phyloP scores from a whole-genome alignment of 305 asterid genomes.

The Fraxinus dipetala region DNA sequence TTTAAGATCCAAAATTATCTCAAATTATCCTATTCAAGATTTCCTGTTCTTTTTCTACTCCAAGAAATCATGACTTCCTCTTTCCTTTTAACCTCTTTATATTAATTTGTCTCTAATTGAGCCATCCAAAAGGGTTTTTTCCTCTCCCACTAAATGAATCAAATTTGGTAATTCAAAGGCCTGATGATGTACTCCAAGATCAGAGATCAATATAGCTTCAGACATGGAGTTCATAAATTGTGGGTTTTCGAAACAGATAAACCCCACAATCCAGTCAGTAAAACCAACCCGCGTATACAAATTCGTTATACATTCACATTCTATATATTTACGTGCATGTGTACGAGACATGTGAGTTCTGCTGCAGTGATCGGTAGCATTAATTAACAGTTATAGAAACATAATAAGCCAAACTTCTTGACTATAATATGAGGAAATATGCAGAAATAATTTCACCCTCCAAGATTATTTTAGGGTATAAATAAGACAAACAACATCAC shows the following conservation, averaged over 20 bases:
- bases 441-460: no score
- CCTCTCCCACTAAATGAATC: slow-evolving; percentile 17
- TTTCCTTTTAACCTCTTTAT: neutral
- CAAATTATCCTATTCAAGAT: neutral
- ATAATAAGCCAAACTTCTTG: no score
- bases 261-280: slow-evolving; percentile 20
- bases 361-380: no score
- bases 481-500: no score
- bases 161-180: slow-evolving; percentile 20
- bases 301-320: neutral
- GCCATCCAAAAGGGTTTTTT: slow-evolving; percentile 21
- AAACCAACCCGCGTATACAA: slow-evolving; percentile 26
- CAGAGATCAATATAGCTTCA: slow-evolving; percentile 13
- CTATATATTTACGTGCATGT: neutral
- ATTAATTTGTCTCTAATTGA: neutral
- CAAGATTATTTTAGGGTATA: no score
- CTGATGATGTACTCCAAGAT: slow-evolving; percentile 13
- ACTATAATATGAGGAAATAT: no score
- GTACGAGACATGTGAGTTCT: no score
- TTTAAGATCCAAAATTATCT: neutral
- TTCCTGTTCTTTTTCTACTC: neutral
- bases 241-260: slow-evolving; percentile 21
- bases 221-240: slow-evolving; percentile 25
- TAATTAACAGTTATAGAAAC: no score
- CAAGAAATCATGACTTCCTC: neutral